Percentiles rank a stretch among this genome's conserved stretches.
phyloP scores from a whole-genome alignment of 1,139 yeast genomes.

The Saccharomycopsis phalli region DNA sequence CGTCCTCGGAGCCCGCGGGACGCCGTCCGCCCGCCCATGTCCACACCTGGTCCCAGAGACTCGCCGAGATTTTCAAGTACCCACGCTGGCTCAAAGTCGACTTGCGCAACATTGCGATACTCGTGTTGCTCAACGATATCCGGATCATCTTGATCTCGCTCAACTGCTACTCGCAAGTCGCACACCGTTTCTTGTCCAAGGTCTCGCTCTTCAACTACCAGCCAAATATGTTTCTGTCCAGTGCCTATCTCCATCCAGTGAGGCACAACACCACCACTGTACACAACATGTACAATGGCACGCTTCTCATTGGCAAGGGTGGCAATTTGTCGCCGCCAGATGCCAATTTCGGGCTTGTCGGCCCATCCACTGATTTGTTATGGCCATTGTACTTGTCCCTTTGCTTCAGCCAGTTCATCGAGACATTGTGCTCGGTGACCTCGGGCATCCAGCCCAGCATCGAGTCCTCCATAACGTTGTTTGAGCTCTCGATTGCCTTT shows the following conservation, averaged over 20 bases:
- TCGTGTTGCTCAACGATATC: conserved; percentile 30
- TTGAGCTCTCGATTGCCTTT: conserved; percentile 66
- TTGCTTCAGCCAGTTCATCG: conserved; percentile 60
- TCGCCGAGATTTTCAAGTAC: conserved; percentile 17
- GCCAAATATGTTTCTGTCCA: background rate
- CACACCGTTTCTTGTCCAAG: conserved; percentile 21
- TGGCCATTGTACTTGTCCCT: conserved; percentile 58
- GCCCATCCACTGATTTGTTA: conserved; percentile 48
- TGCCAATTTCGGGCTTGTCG: conserved; percentile 26
- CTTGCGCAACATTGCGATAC: conserved; percentile 34
- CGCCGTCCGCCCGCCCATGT: conserved; percentile 1
- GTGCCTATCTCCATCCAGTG: conserved; percentile 1
- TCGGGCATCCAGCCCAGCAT: conserved; percentile 50
- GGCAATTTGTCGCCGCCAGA: conserved; percentile 9
- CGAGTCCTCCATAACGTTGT: conserved; percentile 63
- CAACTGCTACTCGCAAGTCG: conserved; percentile 26
- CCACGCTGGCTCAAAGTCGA: conserved; percentile 26
- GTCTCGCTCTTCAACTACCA: conserved; percentile 19
- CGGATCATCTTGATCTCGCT: conserved; percentile 34
- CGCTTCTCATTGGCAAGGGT: conserved; percentile 2
- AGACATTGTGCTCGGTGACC: conserved; percentile 56
- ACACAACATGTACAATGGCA: background rate
- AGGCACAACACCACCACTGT: background rate
- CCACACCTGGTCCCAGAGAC: background rate
- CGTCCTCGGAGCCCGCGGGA: conserved; percentile 34